Conservation (phyloP, 768 basidiomycete species). For the Leccinum fibrillosum region DNA sequence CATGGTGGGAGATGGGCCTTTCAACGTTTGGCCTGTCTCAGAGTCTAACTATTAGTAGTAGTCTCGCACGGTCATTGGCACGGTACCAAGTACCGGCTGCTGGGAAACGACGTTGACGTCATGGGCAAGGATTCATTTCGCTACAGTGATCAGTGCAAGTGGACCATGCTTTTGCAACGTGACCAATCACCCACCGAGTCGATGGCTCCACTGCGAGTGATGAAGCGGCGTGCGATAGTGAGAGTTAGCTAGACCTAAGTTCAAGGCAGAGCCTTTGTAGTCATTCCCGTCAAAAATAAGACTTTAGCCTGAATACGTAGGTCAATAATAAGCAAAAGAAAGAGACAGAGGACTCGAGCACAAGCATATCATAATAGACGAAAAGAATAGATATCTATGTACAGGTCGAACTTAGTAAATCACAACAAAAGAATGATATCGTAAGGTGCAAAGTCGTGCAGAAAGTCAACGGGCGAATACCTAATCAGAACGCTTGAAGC, state of each 20-base stretch:
- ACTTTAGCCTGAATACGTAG: not conserved
- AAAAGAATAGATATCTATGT: slow-evolving; percentile 31
- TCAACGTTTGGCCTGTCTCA: not conserved
- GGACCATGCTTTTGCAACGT: not conserved
- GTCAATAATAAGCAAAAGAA: not conserved
- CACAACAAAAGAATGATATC: slow-evolving; percentile 19
- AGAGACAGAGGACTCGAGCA: not conserved
- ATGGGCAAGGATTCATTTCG: not conserved
- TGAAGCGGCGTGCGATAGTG: not conserved
- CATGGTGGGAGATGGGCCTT: slow-evolving; percentile 14
- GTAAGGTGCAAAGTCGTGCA: slow-evolving; percentile 19
- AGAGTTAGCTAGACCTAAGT: no score
- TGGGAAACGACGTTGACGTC: not conserved
- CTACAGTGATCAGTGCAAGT: not conserved
- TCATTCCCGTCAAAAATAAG: not conserved
- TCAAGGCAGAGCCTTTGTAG: not conserved
- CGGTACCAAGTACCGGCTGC: not conserved
- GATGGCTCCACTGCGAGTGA: not conserved
- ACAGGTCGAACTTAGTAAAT: slow-evolving; percentile 25
- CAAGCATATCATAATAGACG: slow-evolving; percentile 20
- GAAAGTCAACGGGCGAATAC: slow-evolving; percentile 18
- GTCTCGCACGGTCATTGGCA: not conserved
- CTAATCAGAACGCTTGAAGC: slow-evolving; percentile 15
- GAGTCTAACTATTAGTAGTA: not conserved
- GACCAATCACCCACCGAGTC: not conserved